A percentile compares a stretch with the other conserved stretches of the same genome.
phyloP scores from a whole-genome alignment of 78 protist species.

The Dictyostelium intermedium region DNA sequence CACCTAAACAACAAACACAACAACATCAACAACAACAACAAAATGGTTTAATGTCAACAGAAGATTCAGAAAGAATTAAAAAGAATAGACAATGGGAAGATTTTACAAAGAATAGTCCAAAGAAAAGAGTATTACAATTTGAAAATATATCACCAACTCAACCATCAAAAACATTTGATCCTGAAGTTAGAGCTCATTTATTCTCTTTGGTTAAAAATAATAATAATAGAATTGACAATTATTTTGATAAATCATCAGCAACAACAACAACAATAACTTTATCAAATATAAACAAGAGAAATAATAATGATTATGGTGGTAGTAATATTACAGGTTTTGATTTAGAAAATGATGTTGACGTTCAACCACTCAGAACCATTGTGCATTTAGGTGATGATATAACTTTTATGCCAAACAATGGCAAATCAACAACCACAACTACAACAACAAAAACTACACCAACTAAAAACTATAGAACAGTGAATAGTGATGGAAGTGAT shows the following conservation, averaged over 20 bases:
- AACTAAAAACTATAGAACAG: background rate
- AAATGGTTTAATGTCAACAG: background rate
- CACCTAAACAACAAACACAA: background rate
- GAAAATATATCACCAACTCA: background rate
- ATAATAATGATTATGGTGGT: background rate
- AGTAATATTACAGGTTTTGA: background rate
- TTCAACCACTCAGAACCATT: background rate
- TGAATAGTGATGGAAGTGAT: background rate
- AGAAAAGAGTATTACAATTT: background rate
- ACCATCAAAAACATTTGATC: background rate
- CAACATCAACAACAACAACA: background rate
- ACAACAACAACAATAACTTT: background rate
- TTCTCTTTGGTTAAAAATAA: background rate
- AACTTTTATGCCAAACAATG: background rate
- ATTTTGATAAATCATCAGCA: background rate
- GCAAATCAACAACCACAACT: background rate
- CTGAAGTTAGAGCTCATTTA: background rate
- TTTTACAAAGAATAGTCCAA: background rate
- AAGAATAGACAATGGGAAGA: background rate
- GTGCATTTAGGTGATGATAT: background rate
- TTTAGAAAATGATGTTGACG: background rate
- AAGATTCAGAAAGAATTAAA: background rate
- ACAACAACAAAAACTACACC: background rate
- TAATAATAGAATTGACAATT: background rate
- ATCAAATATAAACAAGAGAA: background rate